These are phyloP conservation scores for Leccinum obscurum DNA, from an alignment of 768 basidiomycete genomes.

Conservation along the genomic window DNA sequence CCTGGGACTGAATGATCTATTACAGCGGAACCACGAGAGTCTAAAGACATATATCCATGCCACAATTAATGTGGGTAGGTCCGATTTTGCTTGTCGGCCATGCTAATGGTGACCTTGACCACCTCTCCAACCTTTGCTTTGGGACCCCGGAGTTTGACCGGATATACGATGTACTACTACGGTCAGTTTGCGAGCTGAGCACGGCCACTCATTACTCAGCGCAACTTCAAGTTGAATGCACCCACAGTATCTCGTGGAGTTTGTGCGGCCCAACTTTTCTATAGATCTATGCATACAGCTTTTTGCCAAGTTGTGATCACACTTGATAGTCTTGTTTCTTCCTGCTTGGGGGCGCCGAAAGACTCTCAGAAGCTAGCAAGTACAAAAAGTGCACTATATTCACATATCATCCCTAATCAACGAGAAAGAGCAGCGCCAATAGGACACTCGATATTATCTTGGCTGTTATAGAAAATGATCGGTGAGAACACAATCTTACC, in stretches of 20 bases:
- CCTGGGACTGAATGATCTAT: neutral
- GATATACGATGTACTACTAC: neutral
- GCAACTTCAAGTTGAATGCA: neutral
- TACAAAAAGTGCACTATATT: neutral
- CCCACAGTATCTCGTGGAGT: conserved; percentile 16
- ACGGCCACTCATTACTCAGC: neutral
- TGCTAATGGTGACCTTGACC: neutral
- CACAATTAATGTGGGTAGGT: neutral
- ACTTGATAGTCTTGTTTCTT: neutral
- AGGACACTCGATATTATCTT: neutral
- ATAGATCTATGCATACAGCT: neutral
- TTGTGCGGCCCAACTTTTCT: conserved; percentile 23
- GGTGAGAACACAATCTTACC: no score
- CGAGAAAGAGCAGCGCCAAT: neutral
- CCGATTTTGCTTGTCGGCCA: neutral
- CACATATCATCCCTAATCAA: neutral
- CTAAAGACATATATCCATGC: neutral
- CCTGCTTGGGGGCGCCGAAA: neutral
- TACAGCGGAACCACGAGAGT: conserved; percentile 5
- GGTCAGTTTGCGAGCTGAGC: neutral
- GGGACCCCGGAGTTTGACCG: neutral
- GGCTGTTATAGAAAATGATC: neutral
- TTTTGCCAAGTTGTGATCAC: conserved; percentile 3
- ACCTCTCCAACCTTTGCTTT: neutral
- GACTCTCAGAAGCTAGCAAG: neutral